Base-by-base conservation (phyloP, 1,139 yeast genomes). In the Hansenula lynferdii region DNA sequence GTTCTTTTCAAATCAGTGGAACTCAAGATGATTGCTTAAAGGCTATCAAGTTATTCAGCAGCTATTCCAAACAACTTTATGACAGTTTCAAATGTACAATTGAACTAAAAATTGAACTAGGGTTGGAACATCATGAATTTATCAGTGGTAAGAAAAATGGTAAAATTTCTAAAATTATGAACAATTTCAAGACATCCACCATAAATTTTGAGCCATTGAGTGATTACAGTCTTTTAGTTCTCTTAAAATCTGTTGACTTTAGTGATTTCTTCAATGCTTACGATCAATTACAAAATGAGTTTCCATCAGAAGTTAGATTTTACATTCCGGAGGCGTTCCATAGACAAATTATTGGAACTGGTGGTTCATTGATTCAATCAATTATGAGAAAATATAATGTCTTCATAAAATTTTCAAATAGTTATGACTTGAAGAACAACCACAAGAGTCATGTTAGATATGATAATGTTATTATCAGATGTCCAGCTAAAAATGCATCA, bases 101-200 rank as follows among this genome's bases (percentile, higher is more conserved):
- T 43, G 67, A 53, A 51, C 65, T 64, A 48, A 69, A 54, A 35
- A 56, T 90, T 42, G 97, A 92, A 59, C 65, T 89, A 26, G 75
- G 80, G 28, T 70, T 77, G 38, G 75, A 72, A 31, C 94, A 86
- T 51, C 79, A 82, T 47, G 97, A 89, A 40, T 92, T 92, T 53
- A 81, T 92, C 42, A 84, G 94, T 38, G 98, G 98, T 33, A 92
- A 90, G 61, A 92, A 92, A 59, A 87, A 89, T 59, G 98, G 98
- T 35, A 92, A 92, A 56, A 70, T 92, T 37, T 70, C 80, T 48
- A 85, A 90, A 54, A 85, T 92, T 42, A 79, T 86, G 71, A 85
- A 81, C 50, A 76, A 75, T 45, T 69, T 86, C 22, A 69, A 74
- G 37, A 77, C 77, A 35, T 57, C 74, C 17, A 32, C 41, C 22